Base-by-base conservation (phyloP, 2,329 filamentous ascomycete species). In the Colletotrichum sp. region DNA sequence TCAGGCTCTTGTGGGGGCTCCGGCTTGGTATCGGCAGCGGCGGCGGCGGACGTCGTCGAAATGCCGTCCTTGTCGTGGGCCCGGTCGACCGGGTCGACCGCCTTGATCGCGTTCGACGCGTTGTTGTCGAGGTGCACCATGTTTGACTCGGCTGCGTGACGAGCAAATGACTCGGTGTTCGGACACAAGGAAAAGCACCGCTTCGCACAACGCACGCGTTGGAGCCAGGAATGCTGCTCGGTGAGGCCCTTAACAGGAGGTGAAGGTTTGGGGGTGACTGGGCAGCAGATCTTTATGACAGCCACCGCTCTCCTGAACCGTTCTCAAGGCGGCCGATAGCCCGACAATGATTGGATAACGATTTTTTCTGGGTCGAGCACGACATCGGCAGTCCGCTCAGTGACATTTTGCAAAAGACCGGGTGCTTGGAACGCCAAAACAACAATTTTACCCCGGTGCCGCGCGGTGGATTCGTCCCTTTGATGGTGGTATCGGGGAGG, bases 321-420 rank as follows among this genome's bases (percentile, higher is more conserved):
- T 66, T 52, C 48, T 48, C 8, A 18, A 32, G 56, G 43, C 64
- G 58, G 70, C 21, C 56, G 56, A 65, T 36, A n/a, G 48, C 58
- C 69, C 69, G 69, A 68, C 28, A 34, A 26, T 15, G 58, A 58
- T 60, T 66, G 48, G 71, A 71, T 65, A 71, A 74, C 55, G 66
- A 74, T 10, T 62, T 76, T 76, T 76, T 64, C 71, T 76, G 66
- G 73, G 61, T 13, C 73, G 30, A 76, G 43, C 73, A 76, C 73
- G 71, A 74, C 71, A 76, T 76, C 66, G 48, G 64, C 34, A 6
- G 10, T 34, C 64, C 32, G 65, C 56, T 43, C 10, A 43, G 64
- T 43, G 16, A 28, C 61, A 26, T 38, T 32, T 26, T 2, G 26
- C 30, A 65, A 26, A 34, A 52, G 43, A 21, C 34, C 48, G 13